Evolutionary conservation across 2,329 filamentous ascomycete species (phyloP).

Genomic region (Penicillium sp.): DNA sequence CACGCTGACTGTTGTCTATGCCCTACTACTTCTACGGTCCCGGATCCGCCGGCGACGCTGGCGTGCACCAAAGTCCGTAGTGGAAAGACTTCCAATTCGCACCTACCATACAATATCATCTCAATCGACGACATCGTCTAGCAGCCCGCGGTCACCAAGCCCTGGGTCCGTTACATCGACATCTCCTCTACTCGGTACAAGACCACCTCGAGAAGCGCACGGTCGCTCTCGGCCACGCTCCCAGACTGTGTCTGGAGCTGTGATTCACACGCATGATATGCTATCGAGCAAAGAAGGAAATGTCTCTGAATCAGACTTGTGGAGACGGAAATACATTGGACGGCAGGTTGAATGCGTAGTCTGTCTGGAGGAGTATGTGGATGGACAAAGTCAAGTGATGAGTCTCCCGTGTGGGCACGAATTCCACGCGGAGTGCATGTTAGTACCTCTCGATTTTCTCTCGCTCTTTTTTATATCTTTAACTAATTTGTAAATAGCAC

Average conservation of each 20-base stretch:
- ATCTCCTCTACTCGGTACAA: slow-evolving; percentile 65
- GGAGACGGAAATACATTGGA: slow-evolving; percentile 58
- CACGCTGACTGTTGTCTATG: slow-evolving; percentile 89
- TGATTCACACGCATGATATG: slow-evolving; percentile 23
- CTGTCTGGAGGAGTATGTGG: slow-evolving; percentile 92
- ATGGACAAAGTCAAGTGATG: slow-evolving; percentile 94
- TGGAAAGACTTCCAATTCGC: slow-evolving; percentile 88
- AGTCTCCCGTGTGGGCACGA: slow-evolving; percentile 95
- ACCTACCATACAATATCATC: slow-evolving; percentile 84
- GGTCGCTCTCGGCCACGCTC: slow-evolving; percentile 34
- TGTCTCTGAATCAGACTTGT: slow-evolving; percentile 30
- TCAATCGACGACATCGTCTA: slow-evolving; percentile 54
- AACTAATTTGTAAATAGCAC: slow-evolving; percentile 56
- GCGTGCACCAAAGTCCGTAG: slow-evolving; percentile 95
- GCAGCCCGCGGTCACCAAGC: slow-evolving; percentile 57
- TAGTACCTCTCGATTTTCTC: slow-evolving; percentile 46
- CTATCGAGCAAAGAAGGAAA: slow-evolving; percentile 45
- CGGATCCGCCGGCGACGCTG: slow-evolving; percentile 85
- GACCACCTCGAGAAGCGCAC: slow-evolving; percentile 22
- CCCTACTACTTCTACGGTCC: slow-evolving; percentile 78
- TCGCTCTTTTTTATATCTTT: neutral
- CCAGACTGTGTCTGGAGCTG: slow-evolving; percentile 32
- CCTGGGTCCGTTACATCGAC: slow-evolving; percentile 61
- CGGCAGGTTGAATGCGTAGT: slow-evolving; percentile 87
- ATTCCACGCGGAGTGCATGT: slow-evolving; percentile 98